These are phyloP conservation scores for Boletus albobrunnescens DNA, from an alignment of 1,284 basidiomycete genomes.

Conservation along the genomic window DNA sequence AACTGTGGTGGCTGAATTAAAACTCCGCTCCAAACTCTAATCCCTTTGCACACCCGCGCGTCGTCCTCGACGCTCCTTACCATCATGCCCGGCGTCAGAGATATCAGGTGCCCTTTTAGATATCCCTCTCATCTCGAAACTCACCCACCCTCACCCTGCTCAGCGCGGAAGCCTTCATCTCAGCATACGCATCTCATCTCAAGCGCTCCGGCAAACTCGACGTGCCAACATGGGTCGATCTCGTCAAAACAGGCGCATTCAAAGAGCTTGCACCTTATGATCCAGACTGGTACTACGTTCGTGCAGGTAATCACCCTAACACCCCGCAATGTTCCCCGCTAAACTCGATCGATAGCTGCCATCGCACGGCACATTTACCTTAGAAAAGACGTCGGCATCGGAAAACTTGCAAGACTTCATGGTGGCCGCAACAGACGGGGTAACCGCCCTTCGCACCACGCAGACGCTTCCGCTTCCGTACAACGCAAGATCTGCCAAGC, in stretches of 20 bases:
- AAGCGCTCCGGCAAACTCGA: slow-evolving; percentile 97
- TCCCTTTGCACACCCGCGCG: slow-evolving; percentile 33
- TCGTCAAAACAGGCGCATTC: slow-evolving; percentile 97
- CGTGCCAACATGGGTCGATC: slow-evolving; percentile 98
- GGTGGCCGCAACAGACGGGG: slow-evolving; percentile 94
- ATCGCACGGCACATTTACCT: slow-evolving; percentile 99
- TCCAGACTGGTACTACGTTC: slow-evolving; percentile 99
- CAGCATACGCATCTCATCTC: slow-evolving; percentile 89
- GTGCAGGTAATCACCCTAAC: slow-evolving; percentile 65
- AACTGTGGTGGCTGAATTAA: slow-evolving; percentile 35
- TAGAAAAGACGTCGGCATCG: slow-evolving; percentile 97
- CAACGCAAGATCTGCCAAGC: slow-evolving; percentile 93
- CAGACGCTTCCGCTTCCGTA: slow-evolving; percentile 80
- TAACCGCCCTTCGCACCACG: slow-evolving; percentile 94
- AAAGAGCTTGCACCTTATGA: slow-evolving; percentile 99
- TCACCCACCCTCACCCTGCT: slow-evolving; percentile 5
- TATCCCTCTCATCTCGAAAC: accelerated
- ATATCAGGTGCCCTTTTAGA: slow-evolving; percentile 70
- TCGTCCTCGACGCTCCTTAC: slow-evolving; percentile 38
- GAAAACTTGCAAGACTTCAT: slow-evolving; percentile 94
- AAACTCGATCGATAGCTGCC: slow-evolving; percentile 59
- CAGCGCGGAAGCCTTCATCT: slow-evolving; percentile 88
- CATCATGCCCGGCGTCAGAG: slow-evolving; percentile 90
- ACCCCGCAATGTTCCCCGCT: slow-evolving; percentile 23
- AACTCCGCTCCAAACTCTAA: slow-evolving; percentile 38